Evolutionary conservation across 108 stramenopile genomes (phyloP), one percentile per base, ranked within the genome.

Genomic region (Thalassiosira profunda): DNA sequence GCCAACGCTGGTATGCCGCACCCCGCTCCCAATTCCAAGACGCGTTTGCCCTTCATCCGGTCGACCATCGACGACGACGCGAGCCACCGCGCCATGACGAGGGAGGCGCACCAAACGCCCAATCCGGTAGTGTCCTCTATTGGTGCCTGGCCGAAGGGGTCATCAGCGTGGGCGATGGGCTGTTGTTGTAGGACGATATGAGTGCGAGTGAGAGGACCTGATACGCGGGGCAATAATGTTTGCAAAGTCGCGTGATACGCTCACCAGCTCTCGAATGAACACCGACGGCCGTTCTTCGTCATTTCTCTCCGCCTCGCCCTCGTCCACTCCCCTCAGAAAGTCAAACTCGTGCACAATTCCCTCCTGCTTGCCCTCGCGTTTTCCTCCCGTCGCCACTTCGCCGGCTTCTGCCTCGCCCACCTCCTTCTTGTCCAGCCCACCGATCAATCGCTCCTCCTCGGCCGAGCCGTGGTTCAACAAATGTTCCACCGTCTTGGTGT

Each of bases 391-490:
- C 35, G 0, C 23, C 36, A 57, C 34, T 36, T 1, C 63, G 30
- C 58, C 70, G 36, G 70, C 38, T 26, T 30, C 61, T 53, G 44
- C 74, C 3, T 38, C 65, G 26, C 35, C 61, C 8, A 29, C 54
- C 4, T 36, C 51, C 9, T 74, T 75, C 40, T 52, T 47, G 10
- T 40, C 71, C 67, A 81, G 41, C 5, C 81, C 81, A 5, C 65
- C 65, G 28, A 96, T 74, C 29, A 96, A 61, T 51, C 74, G 81
- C 76, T 93, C 95, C 71, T 96, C 95, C 25, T 86, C 70, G 11
- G 95, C 92, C 14, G 87, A 90, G 56, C 89, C 91, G 68, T 96
- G 95, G 49, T 93, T 91, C 63, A 96, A 66, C 54, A 93, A 56
- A 14, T 74, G 33, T 24, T 81, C 83, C 11, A 91, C 86, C n/a